These are phyloP conservation scores for Russula lepida DNA, from an alignment of 768 basidiomycete genomes.

Conservation along the genomic window DNA sequence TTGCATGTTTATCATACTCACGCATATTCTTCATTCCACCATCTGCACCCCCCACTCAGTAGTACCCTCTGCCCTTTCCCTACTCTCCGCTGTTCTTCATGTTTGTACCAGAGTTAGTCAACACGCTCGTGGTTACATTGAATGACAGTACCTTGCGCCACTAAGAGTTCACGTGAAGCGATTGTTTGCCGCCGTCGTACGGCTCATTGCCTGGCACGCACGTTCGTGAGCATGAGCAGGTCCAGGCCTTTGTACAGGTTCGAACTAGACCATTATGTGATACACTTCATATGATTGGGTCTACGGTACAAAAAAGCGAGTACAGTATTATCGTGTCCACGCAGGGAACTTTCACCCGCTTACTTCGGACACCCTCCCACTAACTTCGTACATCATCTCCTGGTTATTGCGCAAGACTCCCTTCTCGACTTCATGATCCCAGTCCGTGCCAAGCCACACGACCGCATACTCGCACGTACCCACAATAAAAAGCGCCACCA, in stretches of 20 bases:
- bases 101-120: not conserved
- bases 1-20: conserved; percentile 17
- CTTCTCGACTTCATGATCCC: conserved; percentile 38
- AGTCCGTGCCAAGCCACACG: conserved; percentile 46
- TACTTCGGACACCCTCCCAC: not conserved
- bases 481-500: conserved; percentile 63
- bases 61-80: not conserved
- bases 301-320: not conserved
- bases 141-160: not conserved
- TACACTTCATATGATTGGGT: not conserved
- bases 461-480: conserved; percentile 58
- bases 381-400: conserved; percentile 3
- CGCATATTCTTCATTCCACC: conserved; percentile 6
- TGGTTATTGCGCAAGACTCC: conserved; percentile 31
- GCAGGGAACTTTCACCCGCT: not conserved
- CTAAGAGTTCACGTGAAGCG: not conserved
- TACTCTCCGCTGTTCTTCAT: not conserved
- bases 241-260: not conserved
- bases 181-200: too few species aligned
- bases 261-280: not conserved
- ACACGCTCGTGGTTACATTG: conserved; percentile 3
- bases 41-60: conserved; percentile 20
- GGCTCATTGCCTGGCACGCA: not conserved
- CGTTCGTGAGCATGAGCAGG: not conserved
- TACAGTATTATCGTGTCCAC: not conserved